Evolutionary conservation across 116 monocot species (phyloP), one percentile per base, ranked within the genome.

Genomic region (Cymodocea nodosa): DNA sequence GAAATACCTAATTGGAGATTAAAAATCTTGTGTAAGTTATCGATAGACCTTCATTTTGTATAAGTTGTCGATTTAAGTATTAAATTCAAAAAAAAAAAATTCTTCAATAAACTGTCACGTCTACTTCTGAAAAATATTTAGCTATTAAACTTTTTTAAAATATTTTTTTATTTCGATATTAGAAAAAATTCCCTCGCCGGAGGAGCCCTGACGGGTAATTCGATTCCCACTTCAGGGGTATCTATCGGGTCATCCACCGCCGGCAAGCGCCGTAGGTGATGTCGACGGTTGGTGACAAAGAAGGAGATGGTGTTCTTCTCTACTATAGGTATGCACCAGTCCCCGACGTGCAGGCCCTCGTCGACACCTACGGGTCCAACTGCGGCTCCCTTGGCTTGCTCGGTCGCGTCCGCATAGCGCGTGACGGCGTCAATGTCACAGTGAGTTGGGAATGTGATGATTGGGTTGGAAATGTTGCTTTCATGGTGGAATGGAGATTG

Each of bases 351-450:
- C 23, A 66, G 39, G 68, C 73, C 23, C 80, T 88, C 50, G 79
- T 80, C 44, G 35, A 60, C 55, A 82, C 85, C 76, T 97, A 83
- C 56, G 75, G 83, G 1, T 74, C 85, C 30, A 77, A 83, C 50
- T 91, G 91, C 73, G 56, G 62, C 50, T 83, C 85, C n/a, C 91
- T 97, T 51, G 77, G 63, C 51, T 83, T 97, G 53, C 81, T 87
- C 59, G 97, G 97, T 66, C 97, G 97, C 68, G 84, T 97, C 67
- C 91, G 97, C 5, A 36, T 97, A 78, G 88, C 82, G 23, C 77
- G 83, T 13, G 79, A 91, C 56, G 97, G 97, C 62, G 97, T 97
- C 83, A 97, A 91, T 60, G 91, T 80, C 75, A 97, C 97, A 19
- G 94, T 94, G 65, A 78, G 65, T 15, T 50, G 50, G 44, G 44